Evolutionary conservation across 768 basidiomycete genomes (phyloP).

Genomic region (Suillus variegatus): DNA sequence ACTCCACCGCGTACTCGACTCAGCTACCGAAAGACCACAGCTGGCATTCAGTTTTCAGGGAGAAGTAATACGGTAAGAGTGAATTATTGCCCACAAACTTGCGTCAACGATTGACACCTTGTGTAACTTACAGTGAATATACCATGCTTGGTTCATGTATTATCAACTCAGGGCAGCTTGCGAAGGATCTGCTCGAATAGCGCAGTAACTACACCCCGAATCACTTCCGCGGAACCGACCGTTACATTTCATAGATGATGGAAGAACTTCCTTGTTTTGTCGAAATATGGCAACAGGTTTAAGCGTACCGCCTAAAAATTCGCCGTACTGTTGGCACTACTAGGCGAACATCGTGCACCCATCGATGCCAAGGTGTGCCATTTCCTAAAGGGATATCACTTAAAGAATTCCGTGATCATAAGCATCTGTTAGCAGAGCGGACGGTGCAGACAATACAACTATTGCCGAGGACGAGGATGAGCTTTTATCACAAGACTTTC

Average conservation of each 20-base stretch:
- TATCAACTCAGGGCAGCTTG: slow-evolving; percentile 39
- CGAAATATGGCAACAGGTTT: slow-evolving; percentile 5
- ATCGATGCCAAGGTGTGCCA: slow-evolving; percentile 46
- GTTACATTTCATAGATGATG: not conserved
- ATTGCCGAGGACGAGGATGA: slow-evolving; percentile 28
- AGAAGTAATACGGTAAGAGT: slow-evolving; percentile 15
- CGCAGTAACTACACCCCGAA: slow-evolving; percentile 26
- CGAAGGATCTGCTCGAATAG: slow-evolving; percentile 48
- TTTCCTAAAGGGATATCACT: slow-evolving; percentile 48
- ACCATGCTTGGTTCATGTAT: slow-evolving; percentile 29
- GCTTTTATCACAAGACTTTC: slow-evolving; percentile 25
- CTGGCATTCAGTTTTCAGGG: slow-evolving; percentile 21
- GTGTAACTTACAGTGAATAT: slow-evolving; percentile 25
- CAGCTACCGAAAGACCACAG: slow-evolving; percentile 22
- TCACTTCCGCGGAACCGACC: not conserved
- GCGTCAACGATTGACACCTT: not conserved
- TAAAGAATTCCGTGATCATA: slow-evolving; percentile 44
- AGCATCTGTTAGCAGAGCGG: slow-evolving; percentile 41
- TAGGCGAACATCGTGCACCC: slow-evolving; percentile 38
- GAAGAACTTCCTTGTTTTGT: not conserved
- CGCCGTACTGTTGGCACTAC: slow-evolving; percentile 5
- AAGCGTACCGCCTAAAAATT: slow-evolving; percentile 5
- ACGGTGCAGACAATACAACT: slow-evolving; percentile 29
- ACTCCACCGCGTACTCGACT: slow-evolving; percentile 21
- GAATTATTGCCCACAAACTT: not conserved